Evolutionary conservation across 352 stramenopile species (phyloP), one percentile per base, ranked within the genome.

Genomic region (Phytophthora lateralis): DNA sequence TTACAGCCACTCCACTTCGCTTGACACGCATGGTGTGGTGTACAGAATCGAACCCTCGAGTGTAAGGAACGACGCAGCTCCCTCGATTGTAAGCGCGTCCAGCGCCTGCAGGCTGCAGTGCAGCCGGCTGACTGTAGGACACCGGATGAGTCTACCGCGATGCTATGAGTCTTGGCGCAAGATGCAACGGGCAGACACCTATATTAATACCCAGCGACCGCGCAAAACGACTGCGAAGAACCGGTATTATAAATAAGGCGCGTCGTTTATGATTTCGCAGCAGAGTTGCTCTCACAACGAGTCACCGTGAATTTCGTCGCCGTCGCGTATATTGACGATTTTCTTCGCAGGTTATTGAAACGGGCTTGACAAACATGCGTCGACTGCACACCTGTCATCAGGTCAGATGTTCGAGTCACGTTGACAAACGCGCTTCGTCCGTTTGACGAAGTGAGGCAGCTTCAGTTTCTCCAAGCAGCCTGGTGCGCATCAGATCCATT

Each of bases 11-110:
- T n/a, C n/a, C n/a, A n/a, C n/a, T n/a, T n/a, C n/a, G n/a, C n/a
- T 55, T 62, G 51, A 57, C 51, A 52, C 7, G 51, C 59, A 46
- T 60, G 20, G 50, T 67, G 49, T 56, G 14, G 49, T 7, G 15
- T 35, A 56, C 49, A 46, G 51, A 62, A 24, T 67, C 59, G 59
- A 67, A 67, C 41, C 29, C 15, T 39, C 11, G 32, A 51, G 41
- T 37, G 27, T n/a, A 53, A 56, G 29, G 41, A 43, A 43, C 17
- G 39, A 27, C 3, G 4, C 51, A 50, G 9, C 8, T 10, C 20
- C 53, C 54, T 53, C 48, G 53, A 60, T 47, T 60, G 30, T 60
- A 60, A 60, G 39, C 2, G 34, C 34, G 32, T 15, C 10, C 11
- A 44, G n/a, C n/a, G 17, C 15, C n/a, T 32, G 27, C 27, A 8